A percentile compares a stretch with the other conserved stretches of the same genome.
Conservation (phyloP, 1,139 yeast species). For the Taphrina confusa region DNA sequence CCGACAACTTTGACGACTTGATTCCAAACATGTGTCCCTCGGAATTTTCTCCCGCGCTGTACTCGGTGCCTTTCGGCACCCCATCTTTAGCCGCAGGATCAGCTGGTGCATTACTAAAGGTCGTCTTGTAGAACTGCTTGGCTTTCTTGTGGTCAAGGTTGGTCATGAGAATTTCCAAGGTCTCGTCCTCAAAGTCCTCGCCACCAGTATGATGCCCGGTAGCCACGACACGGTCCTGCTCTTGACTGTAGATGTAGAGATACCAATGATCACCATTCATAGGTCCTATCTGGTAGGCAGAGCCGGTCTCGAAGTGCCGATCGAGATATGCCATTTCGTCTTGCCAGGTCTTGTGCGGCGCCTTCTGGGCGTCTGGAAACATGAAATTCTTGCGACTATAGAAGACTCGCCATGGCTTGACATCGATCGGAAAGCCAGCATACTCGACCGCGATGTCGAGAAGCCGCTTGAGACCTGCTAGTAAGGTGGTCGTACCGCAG, state of each 20-base stretch:
- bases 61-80: conserved; percentile 13
- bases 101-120: conserved; percentile 37
- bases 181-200: conserved; percentile 58
- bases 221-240: conserved; percentile 39
- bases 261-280: conserved; percentile 87
- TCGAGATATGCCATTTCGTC: conserved; percentile 74
- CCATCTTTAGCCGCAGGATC: conserved; percentile 29
- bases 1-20: conserved; percentile 63
- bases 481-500: conserved; percentile 93
- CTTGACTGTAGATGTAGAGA: conserved; percentile 65
- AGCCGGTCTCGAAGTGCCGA: conserved; percentile 57
- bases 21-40: conserved; percentile 72
- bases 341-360: conserved; percentile 82
- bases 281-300: conserved; percentile 79
- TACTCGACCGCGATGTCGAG: conserved; percentile 54
- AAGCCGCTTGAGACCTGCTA: conserved; percentile 70
- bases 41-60: conserved; percentile 52
- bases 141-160: conserved; percentile 66
- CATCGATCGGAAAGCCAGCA: conserved; percentile 44
- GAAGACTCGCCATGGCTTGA: conserved; percentile 64
- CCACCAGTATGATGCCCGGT: conserved; percentile 29
- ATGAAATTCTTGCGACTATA: conserved; percentile 89
- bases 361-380: conserved; percentile 84
- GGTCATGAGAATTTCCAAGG: conserved; percentile 90
- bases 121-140: conserved; percentile 61